Evolutionary conservation across 2,329 filamentous ascomycete species (phyloP).

Genomic region (Penicillium hesseltinei): DNA sequence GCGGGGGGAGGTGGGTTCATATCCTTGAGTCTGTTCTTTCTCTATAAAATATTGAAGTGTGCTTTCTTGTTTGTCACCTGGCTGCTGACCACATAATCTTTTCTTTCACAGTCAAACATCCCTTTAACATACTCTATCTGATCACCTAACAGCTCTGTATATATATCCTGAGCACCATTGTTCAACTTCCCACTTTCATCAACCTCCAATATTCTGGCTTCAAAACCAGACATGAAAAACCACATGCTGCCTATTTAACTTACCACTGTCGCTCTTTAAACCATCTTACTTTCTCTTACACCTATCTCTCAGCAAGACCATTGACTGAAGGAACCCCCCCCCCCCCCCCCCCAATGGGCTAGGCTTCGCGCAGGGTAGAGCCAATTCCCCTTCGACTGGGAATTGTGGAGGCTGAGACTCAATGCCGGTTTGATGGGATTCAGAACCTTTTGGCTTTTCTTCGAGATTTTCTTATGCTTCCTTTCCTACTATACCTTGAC

Average conservation of each 20-base stretch:
- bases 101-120: not conserved
- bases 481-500: too few species aligned
- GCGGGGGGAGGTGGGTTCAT: too few species aligned
- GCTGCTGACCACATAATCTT: too few species aligned
- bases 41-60: not conserved
- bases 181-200: not conserved
- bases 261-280: not conserved
- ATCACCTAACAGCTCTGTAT: not conserved
- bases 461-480: too few species aligned
- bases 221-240: too few species aligned
- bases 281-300: not conserved
- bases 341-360: too few species aligned
- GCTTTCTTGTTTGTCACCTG: too few species aligned
- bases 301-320: not conserved
- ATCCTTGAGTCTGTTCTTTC: not conserved
- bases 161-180: not conserved
- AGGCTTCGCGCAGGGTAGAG: too few species aligned
- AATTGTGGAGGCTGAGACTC: too few species aligned
- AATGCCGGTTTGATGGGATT: too few species aligned
- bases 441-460: too few species aligned
- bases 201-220: not conserved
- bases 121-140: not conserved
- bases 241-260: not conserved
- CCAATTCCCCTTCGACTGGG: too few species aligned
- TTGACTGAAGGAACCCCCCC: not conserved